phyloP scores from a whole-genome alignment of 345 rosid species.

The Zanthoxylum bungeanum region DNA sequence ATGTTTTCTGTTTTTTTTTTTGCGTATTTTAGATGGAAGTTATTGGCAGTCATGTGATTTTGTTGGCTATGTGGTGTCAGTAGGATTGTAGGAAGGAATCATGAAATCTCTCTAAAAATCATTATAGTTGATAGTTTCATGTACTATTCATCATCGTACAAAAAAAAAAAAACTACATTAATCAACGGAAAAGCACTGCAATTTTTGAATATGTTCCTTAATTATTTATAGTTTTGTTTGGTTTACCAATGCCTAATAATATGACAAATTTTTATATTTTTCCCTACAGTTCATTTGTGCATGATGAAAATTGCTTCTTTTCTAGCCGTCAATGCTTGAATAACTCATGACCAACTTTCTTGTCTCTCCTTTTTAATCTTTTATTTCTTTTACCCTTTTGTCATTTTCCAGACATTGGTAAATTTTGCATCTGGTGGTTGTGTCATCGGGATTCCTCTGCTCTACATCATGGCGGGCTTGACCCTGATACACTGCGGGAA shows the following conservation, averaged over 20 bases:
- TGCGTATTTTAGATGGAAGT: not conserved
- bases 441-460: conserved; percentile 71
- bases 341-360: conserved; percentile 1
- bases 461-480: conserved; percentile 59
- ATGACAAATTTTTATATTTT: not conserved
- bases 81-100: not conserved
- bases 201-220: not conserved
- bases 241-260: not conserved
- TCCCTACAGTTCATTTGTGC: not conserved
- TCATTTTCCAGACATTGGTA: conserved; percentile 59
- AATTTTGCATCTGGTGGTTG: conserved; percentile 86
- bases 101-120: not conserved
- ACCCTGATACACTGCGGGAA: conserved; percentile 70
- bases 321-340: not conserved
- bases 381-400: not conserved
- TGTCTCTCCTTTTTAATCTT: not conserved
- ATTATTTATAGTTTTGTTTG: not conserved
- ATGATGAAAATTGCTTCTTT: not conserved
- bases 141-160: too few relatives aligned
- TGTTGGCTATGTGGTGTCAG: not conserved
- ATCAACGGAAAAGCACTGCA: not conserved
- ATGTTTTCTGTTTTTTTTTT: not conserved
- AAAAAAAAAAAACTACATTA: too few relatives aligned
- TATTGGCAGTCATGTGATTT: not conserved
- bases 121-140: not conserved